Base-by-base conservation (phyloP, 78 protist species). In the Monocercomonoides exilis region DNA sequence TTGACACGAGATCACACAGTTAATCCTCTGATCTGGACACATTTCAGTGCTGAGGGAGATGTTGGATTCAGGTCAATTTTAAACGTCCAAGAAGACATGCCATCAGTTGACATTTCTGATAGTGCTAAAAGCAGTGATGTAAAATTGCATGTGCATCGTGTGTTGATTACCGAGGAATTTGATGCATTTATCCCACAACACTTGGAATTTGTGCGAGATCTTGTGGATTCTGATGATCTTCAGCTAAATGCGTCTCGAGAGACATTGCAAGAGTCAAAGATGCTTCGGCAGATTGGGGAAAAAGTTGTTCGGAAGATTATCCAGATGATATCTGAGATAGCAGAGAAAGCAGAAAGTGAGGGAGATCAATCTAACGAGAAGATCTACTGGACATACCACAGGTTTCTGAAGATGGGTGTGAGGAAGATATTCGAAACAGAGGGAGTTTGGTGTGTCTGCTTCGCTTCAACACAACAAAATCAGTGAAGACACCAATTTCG, bases 221-320 rank as follows among this genome's bases (percentile, higher is more conserved):
- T 98, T 35, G 97, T 98, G 36, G 99, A 98, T 85, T 90, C 98
- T 5, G 99, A 98, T 64, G 98, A 96, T 85, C 86, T 98, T 43
- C 99, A 99, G 77, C 92, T 98, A 70, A 96, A 98, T 91, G 98
- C 98, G 1, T 94, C 97, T 36, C 95, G 99, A 29, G 99, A 98
- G 90, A 93, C 91, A 46, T 93, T 97, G 42, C 99, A 38, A 32
- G 87, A 89, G 85, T 77, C 79, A 46, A 54, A 45, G 46, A 46
- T 38, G 70, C 45, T 95, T 82, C 77, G 77, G 36, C 77, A 87
- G 84, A 97, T 98, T 93, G 89, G 90, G 89, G 92, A 92, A 92
- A 95, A 92, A 89, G 87, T 98, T 36, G 91, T 95, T 38, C 79
- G 95, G 85, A 97, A 96, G 95, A 92, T 92, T 38, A 85, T 98